Base-by-base conservation (phyloP, 495 filamentous ascomycete genomes). In the Baudoinia panamericana region DNA sequence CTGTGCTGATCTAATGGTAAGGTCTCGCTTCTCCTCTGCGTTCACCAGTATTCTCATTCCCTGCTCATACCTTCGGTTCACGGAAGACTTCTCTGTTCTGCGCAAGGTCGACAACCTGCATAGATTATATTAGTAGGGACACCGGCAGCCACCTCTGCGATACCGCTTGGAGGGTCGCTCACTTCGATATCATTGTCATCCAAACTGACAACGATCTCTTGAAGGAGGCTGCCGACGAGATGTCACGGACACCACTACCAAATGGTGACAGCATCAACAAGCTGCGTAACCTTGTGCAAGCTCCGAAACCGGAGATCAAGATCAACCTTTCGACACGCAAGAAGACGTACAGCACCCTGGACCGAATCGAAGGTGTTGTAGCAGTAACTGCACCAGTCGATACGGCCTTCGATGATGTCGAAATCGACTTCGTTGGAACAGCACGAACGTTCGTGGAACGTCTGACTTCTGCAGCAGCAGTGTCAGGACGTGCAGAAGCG, bases 361-460 rank as follows among this genome's bases (percentile, higher is more conserved):
- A 81, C 45, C 56, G 58, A 20, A 72, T 81, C 34, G 59, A 72
- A 36, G 77, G 79, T 6, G 65, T 62, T 19, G 75, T 71, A 2
- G 58, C 61, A 5, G 65, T 84, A 45, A 77, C 75, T 20, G 67
- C 68, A 1, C 66, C 70, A 18, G 62, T 68, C 37, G 80, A 88
- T 46, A 78, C 73, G 5, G 65, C 68, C 30, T 95, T 97, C 58
- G 83, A 93, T 45, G 65, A 76, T 17, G 57, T 96, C 35, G 72
- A 82, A 41, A 87, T 97, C 53, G 65, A 80, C 0, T 74, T 97
- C 30, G 72, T 88, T 52, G 90, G 90, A 61, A 66, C 57, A 1
- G 60, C 65, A 16, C 59, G 64, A 39, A 73, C 69, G 5, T 68
- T 53, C 23, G 64, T 75, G 11, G 70, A 76, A 45, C 68, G 65